phyloP scores from a whole-genome alignment of 768 basidiomycete species.

The Hydnum rufescens region DNA sequence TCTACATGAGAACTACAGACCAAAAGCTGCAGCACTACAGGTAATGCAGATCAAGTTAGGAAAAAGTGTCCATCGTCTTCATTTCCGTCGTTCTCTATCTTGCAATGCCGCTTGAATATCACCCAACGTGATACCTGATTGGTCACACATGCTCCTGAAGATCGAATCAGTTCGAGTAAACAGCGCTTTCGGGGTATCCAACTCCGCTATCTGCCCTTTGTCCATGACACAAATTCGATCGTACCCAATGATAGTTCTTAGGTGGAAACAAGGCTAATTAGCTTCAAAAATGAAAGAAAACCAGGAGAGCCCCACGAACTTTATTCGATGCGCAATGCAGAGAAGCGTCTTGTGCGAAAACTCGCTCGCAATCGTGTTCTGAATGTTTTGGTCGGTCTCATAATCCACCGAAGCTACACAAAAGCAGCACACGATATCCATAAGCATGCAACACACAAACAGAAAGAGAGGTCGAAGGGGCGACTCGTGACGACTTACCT shows the following conservation, averaged over 20 bases:
- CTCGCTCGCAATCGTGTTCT: constrained; percentile 17
- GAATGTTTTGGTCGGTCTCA: constrained; percentile 14
- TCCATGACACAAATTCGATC: constrained; percentile 5
- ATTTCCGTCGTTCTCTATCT: too few species aligned
- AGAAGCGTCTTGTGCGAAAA: constrained; percentile 14
- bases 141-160: constrained; percentile 74
- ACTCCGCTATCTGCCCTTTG: constrained; percentile 5
- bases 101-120: constrained; percentile 27
- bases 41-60: too few species aligned
- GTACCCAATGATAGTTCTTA: neutral
- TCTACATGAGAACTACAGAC: too few species aligned
- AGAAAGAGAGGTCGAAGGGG: neutral
- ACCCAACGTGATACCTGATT: constrained; percentile 51
- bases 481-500: neutral
- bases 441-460: too few species aligned
- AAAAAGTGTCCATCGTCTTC: too few species aligned
- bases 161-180: constrained; percentile 40
- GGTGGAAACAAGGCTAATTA: neutral
- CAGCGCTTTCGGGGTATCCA: constrained; percentile 52
- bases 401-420: constrained; percentile 16
- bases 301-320: neutral
- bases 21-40: too few species aligned
- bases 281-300: neutral
- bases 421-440: neutral
- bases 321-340: constrained; percentile 9